Evolutionary conservation across 1,284 basidiomycete genomes (phyloP), one percentile per base, ranked within the genome.

Genomic region (Chiua sp.): DNA sequence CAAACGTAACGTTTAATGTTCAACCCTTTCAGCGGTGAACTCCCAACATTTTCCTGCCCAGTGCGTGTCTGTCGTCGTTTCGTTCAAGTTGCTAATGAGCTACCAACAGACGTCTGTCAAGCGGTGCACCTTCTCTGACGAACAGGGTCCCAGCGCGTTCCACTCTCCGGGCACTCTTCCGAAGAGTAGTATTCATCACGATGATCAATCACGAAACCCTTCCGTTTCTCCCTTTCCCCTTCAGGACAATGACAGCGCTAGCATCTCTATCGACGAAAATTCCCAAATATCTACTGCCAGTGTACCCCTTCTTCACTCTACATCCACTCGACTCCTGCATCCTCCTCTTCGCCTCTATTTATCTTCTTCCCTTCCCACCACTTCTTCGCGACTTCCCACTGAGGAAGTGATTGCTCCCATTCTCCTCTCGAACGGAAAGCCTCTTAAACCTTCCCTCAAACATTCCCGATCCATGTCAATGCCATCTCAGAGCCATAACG

Each of bases 391-490:
- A 75, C 35, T 80, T 73, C 0, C 61, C 68, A n/a, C n/a, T n/a
- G n/a, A 59, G 28, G 59, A 57, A 18, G 78, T 76, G 3, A 73
- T 76, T 0, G 70, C 79, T 1, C 60, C 72, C 46, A 78, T 88
- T 61, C 72, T 93, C 57, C 83, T 97, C 37, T 84, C 92, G 26
- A 97, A 94, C 65, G 94, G 94, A 56, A 93, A 94, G 73, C 91
- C 94, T 1, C 88, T 98, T 75, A 95, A 96, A 72, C 86, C 92
- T 0, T 93, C 93, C 0, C 84, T 98, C 68, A 97, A 98, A 75
- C 84, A 85, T 1, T 86, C 86, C 15, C 77, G 78, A 5, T 87
- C 80, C 68, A 81, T 85, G 15, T 47, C 62, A 59, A 61, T 59
- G n/a, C 47, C 63, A 44, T 44, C 48, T 26, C 60, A 66, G 47